Evolutionary conservation across 2,329 filamentous ascomycete species (phyloP), one percentile per base, ranked within the genome.

Genomic region (Penicillium sp.): DNA sequence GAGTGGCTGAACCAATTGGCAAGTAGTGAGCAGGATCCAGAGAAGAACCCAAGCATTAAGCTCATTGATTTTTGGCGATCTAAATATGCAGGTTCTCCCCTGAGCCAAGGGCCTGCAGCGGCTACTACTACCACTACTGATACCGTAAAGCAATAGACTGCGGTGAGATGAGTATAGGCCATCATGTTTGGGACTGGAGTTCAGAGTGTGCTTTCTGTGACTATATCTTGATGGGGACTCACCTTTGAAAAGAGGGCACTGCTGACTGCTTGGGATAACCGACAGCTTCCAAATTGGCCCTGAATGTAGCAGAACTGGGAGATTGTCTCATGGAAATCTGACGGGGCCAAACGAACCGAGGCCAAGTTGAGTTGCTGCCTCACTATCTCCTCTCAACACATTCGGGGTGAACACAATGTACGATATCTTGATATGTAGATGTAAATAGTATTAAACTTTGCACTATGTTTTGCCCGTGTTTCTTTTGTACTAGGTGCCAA

Each of bases 31-130:
- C 74, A 72, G 10, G 78, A 84, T 62, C 76, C 79, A 0, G 55
- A 72, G 27, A 70, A 62, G 27, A 84, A 83, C 56, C 80, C 81
- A 2, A 76, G 78, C 1, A 73, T 81, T 59, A 82, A 82, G 64
- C 69, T 83, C 0, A 53, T 82, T 2, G 79, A 81, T 43, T 84
- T 80, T 67, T 83, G 82, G 58, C 64, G 69, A 8, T 70, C 70
- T 0, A 83, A 82, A 59, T 84, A 83, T 55, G 76, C 36, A 2
- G 27, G 18, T 10, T 16, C 19, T 8, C 2, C 4, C 6, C 39
- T 65, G n/a, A 63, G 63, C 48, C 47, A 58, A 44, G 59, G 59
- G 14, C 11, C 51, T 23, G n/a, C 34, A 1, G 16, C 18, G 10
- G 18, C 41, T 53, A 18, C 19, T 3, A 36, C 47, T 3, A 51